Conservation (phyloP, 305 asterid genomes). For the Fraxinus sp. region DNA sequence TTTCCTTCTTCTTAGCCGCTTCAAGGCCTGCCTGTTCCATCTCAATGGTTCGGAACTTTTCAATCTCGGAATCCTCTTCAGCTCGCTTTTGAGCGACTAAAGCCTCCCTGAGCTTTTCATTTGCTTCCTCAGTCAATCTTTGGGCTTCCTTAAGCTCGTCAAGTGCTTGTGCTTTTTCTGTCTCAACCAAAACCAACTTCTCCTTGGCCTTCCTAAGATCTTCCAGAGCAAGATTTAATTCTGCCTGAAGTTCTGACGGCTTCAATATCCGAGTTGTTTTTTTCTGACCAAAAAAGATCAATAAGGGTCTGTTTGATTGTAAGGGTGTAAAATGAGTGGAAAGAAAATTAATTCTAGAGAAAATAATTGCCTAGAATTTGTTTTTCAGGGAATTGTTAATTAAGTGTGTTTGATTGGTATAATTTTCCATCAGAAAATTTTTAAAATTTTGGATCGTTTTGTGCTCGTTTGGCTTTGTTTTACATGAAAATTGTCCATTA, state of each 20-base stretch:
- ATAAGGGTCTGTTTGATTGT: not conserved
- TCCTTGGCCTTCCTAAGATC: slow-evolving; percentile 84
- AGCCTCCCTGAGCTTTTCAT: slow-evolving; percentile 33
- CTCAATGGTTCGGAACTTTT: slow-evolving; percentile 30
- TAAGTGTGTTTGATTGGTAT: too few species aligned
- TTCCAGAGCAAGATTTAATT: slow-evolving; percentile 65
- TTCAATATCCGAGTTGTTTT: slow-evolving; percentile 59
- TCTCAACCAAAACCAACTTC: slow-evolving; percentile 59
- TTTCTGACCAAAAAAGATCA: slow-evolving; percentile 45
- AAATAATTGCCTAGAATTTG: too few species aligned
- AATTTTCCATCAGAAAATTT: too few species aligned
- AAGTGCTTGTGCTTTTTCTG: slow-evolving; percentile 47
- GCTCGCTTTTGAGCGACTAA: slow-evolving; percentile 31
- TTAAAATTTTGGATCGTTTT: too few species aligned
- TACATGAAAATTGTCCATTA: too few species aligned
- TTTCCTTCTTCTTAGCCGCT: slow-evolving; percentile 75
- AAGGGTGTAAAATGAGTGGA: too few species aligned
- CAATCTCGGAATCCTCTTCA: slow-evolving; percentile 31
- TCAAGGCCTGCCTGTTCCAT: slow-evolving; percentile 65
- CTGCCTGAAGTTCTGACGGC: slow-evolving; percentile 76
- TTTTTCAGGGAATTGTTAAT: too few species aligned
- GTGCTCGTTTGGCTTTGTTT: too few species aligned
- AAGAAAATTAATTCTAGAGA: too few species aligned
- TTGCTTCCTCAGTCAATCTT: slow-evolving; percentile 26
- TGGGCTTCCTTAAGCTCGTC: slow-evolving; percentile 27